A percentile compares a stretch with the other conserved stretches of the same genome.
phyloP scores from a whole-genome alignment of 2,329 filamentous ascomycete genomes.

The Epichloe festucae region DNA sequence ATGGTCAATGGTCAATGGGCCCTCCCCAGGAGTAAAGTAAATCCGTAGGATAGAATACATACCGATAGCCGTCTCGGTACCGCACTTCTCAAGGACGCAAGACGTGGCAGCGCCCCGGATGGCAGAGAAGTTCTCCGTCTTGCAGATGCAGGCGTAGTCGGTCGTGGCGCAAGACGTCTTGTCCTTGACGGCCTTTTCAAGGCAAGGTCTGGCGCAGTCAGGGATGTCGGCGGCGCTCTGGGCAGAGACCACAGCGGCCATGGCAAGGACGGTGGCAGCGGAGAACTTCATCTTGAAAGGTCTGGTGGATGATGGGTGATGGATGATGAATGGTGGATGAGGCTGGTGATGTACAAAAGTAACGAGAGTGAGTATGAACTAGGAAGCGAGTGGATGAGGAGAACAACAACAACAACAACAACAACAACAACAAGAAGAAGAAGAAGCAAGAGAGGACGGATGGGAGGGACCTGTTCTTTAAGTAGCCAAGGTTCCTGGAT shows the following conservation, averaged over 20 bases:
- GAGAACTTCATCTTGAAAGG: constrained; percentile 26
- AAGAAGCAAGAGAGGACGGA: background rate
- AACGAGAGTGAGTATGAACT: constrained; percentile 17
- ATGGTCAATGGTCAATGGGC: too few relatives aligned
- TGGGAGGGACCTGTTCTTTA: constrained; percentile 16
- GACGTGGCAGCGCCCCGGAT: constrained; percentile 19
- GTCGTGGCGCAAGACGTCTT: constrained; percentile 18
- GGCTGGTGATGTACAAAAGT: constrained; percentile 7
- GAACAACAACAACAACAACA: background rate
- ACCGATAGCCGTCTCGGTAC: constrained; percentile 25
- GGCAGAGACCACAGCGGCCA: constrained; percentile 22
- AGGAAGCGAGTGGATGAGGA: constrained; percentile 19
- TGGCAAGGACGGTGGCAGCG: constrained; percentile 20
- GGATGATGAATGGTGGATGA: background rate
- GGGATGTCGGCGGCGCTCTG: constrained; percentile 23
- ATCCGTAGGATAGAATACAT: constrained; percentile 11
- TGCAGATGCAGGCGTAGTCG: constrained; percentile 24
- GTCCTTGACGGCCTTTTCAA: constrained; percentile 18
- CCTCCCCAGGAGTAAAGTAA: too few relatives aligned
- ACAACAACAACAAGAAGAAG: background rate
- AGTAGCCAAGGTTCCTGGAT: constrained; percentile 10
- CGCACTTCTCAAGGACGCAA: constrained; percentile 25
- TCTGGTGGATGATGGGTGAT: background rate
- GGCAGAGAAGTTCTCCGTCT: constrained; percentile 15
- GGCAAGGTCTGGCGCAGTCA: constrained; percentile 24